phyloP scores from a whole-genome alignment of 2,329 filamentous ascomycete genomes.

The Diaporthe citrichinensis region DNA sequence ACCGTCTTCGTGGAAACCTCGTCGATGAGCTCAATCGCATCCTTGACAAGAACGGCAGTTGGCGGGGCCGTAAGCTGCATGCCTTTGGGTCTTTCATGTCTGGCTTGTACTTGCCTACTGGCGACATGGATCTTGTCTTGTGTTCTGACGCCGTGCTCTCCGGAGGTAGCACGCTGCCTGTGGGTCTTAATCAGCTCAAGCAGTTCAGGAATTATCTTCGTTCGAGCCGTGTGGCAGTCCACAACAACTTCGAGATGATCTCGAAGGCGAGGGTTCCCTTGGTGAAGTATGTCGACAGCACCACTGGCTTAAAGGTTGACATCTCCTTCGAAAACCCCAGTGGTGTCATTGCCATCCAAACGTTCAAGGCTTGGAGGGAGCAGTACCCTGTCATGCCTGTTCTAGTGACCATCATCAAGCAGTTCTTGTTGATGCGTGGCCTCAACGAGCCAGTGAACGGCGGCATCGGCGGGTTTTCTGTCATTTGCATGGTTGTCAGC shows the following conservation, averaged over 20 bases:
- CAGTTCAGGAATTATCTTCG: conserved; percentile 74
- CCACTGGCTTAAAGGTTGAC: conserved; percentile 87
- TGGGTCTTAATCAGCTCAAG: conserved; percentile 65
- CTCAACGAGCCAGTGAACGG: conserved; percentile 93
- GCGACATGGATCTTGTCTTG: conserved; percentile 94
- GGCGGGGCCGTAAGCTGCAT: conserved; percentile 66
- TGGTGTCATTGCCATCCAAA: conserved; percentile 84
- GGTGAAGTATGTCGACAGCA: conserved; percentile 87
- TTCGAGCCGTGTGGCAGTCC: conserved; percentile 68
- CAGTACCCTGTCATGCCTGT: conserved; percentile 88
- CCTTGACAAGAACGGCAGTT: conserved; percentile 57
- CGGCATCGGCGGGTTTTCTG: conserved; percentile 92
- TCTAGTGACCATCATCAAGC: conserved; percentile 90
- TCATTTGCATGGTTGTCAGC: conserved; percentile 93
- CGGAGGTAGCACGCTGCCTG: conserved; percentile 65
- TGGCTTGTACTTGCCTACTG: conserved; percentile 78
- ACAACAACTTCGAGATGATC: conserved; percentile 76
- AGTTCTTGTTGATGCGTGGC: conserved; percentile 89
- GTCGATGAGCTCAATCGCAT: conserved; percentile 76
- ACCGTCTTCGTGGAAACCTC: conserved; percentile 79
- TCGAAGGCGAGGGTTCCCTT: conserved; percentile 86
- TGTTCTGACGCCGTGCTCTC: conserved; percentile 72
- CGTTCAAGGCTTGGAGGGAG: conserved; percentile 84
- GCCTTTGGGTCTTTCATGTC: conserved; percentile 96
- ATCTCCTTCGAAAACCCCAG: conserved; percentile 94